Evolutionary conservation across 352 stramenopile species (phyloP).

Genomic region (Pythium apleroticum): DNA sequence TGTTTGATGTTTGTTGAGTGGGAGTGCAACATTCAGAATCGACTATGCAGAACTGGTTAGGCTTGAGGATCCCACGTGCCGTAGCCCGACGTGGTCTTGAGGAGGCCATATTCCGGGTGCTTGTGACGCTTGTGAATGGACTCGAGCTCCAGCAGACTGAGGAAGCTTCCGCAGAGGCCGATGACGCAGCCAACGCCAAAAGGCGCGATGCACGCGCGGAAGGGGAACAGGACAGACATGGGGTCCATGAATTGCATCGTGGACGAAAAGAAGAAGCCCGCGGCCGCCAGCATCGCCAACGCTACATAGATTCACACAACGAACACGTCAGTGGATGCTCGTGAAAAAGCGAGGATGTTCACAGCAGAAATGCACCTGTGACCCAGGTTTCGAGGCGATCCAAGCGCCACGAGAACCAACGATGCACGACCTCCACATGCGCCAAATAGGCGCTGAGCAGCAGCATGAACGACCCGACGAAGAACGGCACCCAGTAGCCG

Average conservation of each 20-base stretch:
- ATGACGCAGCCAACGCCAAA: conserved; percentile 73
- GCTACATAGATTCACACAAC: conserved; percentile 29
- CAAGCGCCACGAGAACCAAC: conserved; percentile 79
- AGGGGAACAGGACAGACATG: conserved; percentile 74
- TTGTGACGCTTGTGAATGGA: conserved; percentile 80
- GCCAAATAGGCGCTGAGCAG: conserved; percentile 73
- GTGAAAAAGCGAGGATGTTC: background rate
- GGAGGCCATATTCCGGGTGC: conserved; percentile 79
- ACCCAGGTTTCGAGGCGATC: conserved; percentile 60
- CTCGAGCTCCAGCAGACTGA: conserved; percentile 75
- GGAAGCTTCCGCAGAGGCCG: conserved; percentile 56
- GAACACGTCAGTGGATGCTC: background rate
- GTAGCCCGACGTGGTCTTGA: conserved; percentile 45
- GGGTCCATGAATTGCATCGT: conserved; percentile 85
- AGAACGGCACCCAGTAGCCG: conserved; percentile 83
- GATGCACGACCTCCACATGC: conserved; percentile 82
- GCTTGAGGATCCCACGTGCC: conserved; percentile 32
- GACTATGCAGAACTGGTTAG: conserved; percentile 1
- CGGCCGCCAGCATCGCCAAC: conserved; percentile 56
- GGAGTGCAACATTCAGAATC: background rate
- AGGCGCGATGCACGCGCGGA: conserved; percentile 65
- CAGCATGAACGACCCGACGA: conserved; percentile 76
- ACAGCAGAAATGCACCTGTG: conserved; percentile 37
- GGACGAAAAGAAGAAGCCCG: conserved; percentile 76
- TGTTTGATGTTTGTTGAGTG: background rate